phyloP scores from a whole-genome alignment of 1,139 yeast genomes.

The Pichia sp. region DNA sequence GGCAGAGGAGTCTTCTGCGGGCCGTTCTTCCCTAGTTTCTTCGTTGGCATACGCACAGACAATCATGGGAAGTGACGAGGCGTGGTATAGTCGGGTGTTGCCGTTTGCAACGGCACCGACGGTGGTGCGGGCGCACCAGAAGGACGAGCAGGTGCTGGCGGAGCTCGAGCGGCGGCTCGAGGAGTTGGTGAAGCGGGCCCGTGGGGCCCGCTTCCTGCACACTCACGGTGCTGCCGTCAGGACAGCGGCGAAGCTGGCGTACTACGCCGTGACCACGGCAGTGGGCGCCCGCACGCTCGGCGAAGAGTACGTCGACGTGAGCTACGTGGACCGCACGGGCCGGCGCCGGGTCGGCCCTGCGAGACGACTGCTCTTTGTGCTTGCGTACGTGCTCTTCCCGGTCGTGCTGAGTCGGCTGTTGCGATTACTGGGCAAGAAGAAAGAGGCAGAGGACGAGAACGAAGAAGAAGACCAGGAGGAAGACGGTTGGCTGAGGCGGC shows the following conservation, averaged over 20 bases:
- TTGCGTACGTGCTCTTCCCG: conserved; percentile 56
- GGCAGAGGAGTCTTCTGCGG: too few relatives aligned
- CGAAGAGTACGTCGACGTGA: conserved; percentile 86
- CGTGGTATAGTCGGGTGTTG: conserved; percentile 18
- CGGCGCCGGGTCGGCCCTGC: conserved; percentile 41
- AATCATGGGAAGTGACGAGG: neutral
- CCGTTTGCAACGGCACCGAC: conserved; percentile 33
- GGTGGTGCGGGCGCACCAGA: conserved; percentile 76
- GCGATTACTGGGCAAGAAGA: neutral
- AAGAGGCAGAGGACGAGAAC: neutral
- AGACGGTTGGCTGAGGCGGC: neutral
- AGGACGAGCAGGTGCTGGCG: conserved; percentile 70
- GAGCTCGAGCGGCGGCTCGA: conserved; percentile 51
- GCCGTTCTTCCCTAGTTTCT: too few relatives aligned
- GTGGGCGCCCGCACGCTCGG: conserved; percentile 81
- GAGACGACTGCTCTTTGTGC: conserved; percentile 49
- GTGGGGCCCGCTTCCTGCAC: conserved; percentile 69
- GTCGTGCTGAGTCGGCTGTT: conserved; percentile 39
- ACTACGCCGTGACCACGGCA: conserved; percentile 71
- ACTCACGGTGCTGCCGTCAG: conserved; percentile 61
- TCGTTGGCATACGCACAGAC: neutral
- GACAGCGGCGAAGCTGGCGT: conserved; percentile 46
- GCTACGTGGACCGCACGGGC: conserved; percentile 47
- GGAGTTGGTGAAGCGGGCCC: conserved; percentile 51
- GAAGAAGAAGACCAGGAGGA: too few relatives aligned